Percentiles rank a stretch among this genome's conserved stretches.
Evolutionary conservation across 257 asterid species (phyloP).

Genomic region (Solanum neorickii): DNA sequence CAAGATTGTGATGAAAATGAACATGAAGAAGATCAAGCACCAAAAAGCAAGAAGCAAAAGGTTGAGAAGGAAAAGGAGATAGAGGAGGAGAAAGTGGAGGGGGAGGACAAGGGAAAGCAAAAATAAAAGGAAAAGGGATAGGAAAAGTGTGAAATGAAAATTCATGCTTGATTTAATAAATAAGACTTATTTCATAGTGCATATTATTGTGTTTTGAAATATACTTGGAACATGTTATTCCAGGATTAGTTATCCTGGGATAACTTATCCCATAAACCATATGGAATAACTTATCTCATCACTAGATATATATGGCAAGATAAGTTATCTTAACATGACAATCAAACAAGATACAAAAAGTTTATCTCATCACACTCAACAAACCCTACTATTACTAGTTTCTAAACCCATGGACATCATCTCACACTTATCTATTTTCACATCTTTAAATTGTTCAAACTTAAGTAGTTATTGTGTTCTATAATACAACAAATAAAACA

Average conservation of each 20-base stretch:
- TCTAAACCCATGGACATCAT: neutral
- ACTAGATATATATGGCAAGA: no score
- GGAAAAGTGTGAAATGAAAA: neutral
- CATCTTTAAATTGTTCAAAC: neutral
- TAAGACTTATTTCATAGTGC: neutral
- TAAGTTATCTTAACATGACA: no score
- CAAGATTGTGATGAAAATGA: neutral
- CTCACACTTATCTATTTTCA: neutral
- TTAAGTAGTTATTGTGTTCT: neutral
- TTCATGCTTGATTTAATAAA: no score
- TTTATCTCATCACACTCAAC: no score
- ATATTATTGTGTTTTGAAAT: neutral
- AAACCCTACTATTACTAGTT: neutral
- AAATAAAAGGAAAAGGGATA: neutral
- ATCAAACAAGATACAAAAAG: no score
- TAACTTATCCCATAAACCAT: no score
- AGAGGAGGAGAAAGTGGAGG: no score
- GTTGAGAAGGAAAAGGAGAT: neutral
- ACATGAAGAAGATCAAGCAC: neutral
- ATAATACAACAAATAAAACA: neutral
- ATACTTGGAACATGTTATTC: no score
- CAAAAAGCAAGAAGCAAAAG: neutral
- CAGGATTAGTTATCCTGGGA: no score
- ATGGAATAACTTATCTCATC: no score
- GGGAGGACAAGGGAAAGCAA: neutral